Evolutionary conservation across 1,284 basidiomycete species (phyloP), one percentile per base, ranked within the genome.

Genomic region (Austroboletus niveus): DNA sequence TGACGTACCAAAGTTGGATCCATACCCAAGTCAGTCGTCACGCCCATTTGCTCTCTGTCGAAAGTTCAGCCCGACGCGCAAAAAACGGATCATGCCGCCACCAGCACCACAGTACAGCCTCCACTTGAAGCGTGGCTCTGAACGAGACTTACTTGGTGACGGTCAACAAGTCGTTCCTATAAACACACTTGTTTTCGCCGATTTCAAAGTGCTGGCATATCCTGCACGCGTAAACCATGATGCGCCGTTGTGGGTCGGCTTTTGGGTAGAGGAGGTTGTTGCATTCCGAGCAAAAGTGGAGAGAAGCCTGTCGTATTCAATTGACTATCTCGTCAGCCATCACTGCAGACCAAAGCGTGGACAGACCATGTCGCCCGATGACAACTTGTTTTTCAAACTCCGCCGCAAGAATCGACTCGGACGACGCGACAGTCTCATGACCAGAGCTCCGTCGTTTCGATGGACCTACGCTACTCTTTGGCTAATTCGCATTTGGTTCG

Each of bases 241-340:
- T 84, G 51, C 90, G 83, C 45, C 93, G 87, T 58, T 87, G 81
- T 55, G 85, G 85, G 70, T 98, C 94, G 31, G 91, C 92, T 75
- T 93, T 85, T 24, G 94, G 94, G 68, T 96, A 96, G 45, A 98
- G 79, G 38, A 98, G 80, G 70, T 98, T 97, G 77, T 96, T 97
- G 77, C 92, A 94, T 76, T 94, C 91, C 41, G 85, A 85, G 65
- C 92, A 94, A 71, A 93, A 94, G 65, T 91, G 86, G 34, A 93
- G 81, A 1, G 88, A 88, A 5, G 86, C 82, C 87, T 88, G 53
- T 39, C 14, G 14, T 11, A 12, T 22, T 38, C 29, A 36, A n/a
- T 15, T 15, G 29, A 6, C 27, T 39, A 22, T 31, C 36, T 45
- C 17, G 48, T 66, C 40, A 67, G 68, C 41, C 32, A 38, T 45